These are phyloP conservation scores for Rickenella mellea DNA, from an alignment of 768 basidiomycete genomes.

Conservation along the genomic window DNA sequence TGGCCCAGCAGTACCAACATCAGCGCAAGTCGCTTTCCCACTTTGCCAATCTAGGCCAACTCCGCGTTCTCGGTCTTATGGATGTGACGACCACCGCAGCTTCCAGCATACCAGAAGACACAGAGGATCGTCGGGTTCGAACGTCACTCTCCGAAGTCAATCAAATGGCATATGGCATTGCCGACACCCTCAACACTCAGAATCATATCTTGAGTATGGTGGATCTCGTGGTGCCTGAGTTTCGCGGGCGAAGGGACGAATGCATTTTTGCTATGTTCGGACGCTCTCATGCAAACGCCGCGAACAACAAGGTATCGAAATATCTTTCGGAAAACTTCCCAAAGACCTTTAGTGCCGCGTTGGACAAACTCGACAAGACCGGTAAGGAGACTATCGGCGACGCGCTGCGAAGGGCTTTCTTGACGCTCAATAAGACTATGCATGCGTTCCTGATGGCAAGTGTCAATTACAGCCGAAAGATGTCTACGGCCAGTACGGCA, in stretches of 20 bases:
- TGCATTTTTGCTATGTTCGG: constrained; percentile 97
- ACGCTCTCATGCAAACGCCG: constrained; percentile 39
- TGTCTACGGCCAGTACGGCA: constrained; percentile 52
- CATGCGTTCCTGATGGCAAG: constrained; percentile 50
- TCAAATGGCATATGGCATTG: constrained; percentile 92
- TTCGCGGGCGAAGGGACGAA: constrained; percentile 65
- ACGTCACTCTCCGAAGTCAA: constrained; percentile 85
- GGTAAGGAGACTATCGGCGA: constrained; percentile 51
- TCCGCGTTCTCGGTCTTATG: constrained; percentile 93
- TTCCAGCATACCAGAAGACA: constrained; percentile 71
- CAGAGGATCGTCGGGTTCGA: constrained; percentile 82
- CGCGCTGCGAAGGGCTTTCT: constrained; percentile 80
- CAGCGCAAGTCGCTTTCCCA: constrained; percentile 51
- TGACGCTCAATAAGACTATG: constrained; percentile 74
- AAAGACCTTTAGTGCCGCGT: constrained; percentile 46
- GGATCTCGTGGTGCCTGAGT: constrained; percentile 85
- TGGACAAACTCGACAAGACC: constrained; percentile 33
- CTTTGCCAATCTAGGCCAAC: constrained; percentile 76
- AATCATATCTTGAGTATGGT: constrained; percentile 74
- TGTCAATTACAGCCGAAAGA: constrained; percentile 42
- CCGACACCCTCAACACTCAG: constrained; percentile 77
- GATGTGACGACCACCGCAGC: constrained; percentile 70
- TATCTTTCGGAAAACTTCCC: constrained; percentile 80
- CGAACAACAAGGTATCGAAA: constrained; percentile 65
- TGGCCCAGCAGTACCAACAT: constrained; percentile 21